phyloP scores from a whole-genome alignment of 176 grass and related monocot species.

The Oryza brachyantha region DNA sequence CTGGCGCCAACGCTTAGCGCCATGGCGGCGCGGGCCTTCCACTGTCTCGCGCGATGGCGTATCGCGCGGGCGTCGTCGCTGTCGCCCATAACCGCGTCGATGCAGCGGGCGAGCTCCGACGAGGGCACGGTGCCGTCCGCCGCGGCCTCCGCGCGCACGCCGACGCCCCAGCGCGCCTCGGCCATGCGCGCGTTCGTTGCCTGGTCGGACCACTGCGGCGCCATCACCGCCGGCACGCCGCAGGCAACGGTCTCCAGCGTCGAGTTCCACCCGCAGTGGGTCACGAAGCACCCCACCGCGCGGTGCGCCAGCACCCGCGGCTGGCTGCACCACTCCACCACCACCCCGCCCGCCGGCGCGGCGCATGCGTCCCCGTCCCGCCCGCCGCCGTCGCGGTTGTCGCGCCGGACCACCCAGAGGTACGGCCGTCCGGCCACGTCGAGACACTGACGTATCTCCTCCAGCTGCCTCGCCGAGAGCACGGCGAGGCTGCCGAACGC shows the following conservation, averaged over 20 bases:
- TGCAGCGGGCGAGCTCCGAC: neutral
- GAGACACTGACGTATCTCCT: conserved; percentile 32
- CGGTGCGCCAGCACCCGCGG: conserved; percentile 43
- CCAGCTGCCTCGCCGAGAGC: conserved; percentile 36
- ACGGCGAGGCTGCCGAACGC: conserved; percentile 59
- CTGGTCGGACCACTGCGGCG: conserved; percentile 44
- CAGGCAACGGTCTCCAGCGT: conserved; percentile 35
- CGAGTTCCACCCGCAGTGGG: conserved; percentile 66
- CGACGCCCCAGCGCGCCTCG: neutral
- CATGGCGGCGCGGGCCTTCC: neutral
- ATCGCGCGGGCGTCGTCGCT: neutral
- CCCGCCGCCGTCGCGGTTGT: conserved; percentile 15
- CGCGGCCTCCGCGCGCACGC: neutral
- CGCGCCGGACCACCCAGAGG: conserved; percentile 49
- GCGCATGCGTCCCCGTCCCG: too few species aligned
- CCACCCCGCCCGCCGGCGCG: conserved; percentile 5
- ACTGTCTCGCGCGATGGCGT: neutral
- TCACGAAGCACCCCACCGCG: conserved; percentile 54
- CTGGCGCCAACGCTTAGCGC: neutral
- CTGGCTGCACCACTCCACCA: conserved; percentile 59
- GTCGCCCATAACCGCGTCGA: neutral
- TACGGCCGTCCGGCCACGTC: conserved; percentile 32
- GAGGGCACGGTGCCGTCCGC: neutral
- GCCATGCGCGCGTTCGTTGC: conserved; percentile 10
- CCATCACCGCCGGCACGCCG: conserved; percentile 36